Evolutionary conservation across 2,329 filamentous ascomycete species (phyloP), one percentile per base, ranked within the genome.

Genomic region (Epichloe sibirici): DNA sequence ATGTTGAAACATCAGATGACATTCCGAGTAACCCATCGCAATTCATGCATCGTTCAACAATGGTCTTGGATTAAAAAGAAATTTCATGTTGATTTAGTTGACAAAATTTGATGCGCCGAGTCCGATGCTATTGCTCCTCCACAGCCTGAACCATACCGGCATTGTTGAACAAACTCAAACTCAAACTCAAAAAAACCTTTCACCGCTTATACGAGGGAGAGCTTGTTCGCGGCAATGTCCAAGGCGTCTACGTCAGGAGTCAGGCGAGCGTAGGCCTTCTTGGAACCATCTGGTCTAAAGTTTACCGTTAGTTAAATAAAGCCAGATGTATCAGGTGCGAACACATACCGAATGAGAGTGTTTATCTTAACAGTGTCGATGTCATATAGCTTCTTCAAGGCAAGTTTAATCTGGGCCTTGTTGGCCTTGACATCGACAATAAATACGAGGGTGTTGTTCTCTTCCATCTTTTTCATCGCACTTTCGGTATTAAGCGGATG

Each of bases 391-490:
- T 93, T 95, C 90, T 97, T 98, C 64, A 98, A 79, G 59, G 91
- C 88, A 67, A 83, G 80, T 83, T 96, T 96, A 79, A 98, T 98
- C 81, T 98, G 93, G 71, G 90, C 85, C 88, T 98, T 98, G 85
- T 98, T 98, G 74, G 91, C 85, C 86, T 94, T 94, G 74, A 91
- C 78, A 65, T 96, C 87, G 69, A 94, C 89, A 65, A 95, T 95
- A 82, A 96, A 96, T 71, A 95, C 89, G 51, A 98, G 84, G 63
- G 93, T 98, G 84, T 98, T 98, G 85, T 98, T 90, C 86, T 98
- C 93, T 82, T 98, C 93, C 66, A 98, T 96, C 87, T 96, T 96
- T 89, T 98, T 98, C 91, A 98, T 97, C 69, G 94, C 93, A 70
- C 86, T 93, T 86, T 98, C 93, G 57, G 93, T 98, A 86, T 98